Percentiles rank a stretch among this genome's conserved stretches.
phyloP scores from a whole-genome alignment of 2,329 filamentous ascomycete genomes.

The Colletotrichum melonis region DNA sequence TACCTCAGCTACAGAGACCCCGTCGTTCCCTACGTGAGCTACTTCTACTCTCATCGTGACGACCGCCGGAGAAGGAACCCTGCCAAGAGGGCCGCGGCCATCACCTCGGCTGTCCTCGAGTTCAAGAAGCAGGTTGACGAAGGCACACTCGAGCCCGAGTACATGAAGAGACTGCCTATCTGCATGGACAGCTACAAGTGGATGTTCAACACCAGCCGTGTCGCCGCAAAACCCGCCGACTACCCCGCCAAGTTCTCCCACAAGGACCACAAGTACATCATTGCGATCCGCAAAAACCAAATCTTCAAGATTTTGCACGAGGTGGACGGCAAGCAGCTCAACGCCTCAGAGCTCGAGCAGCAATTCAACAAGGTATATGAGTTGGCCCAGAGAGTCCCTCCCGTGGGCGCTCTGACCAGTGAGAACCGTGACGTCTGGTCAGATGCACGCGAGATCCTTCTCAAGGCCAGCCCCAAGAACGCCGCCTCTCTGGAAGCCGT shows the following conservation, averaged over 20 bases:
- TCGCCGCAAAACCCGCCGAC: constrained; percentile 85
- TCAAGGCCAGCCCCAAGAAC: constrained; percentile 83
- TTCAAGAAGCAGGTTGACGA: constrained; percentile 94
- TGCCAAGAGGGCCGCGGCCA: constrained; percentile 90
- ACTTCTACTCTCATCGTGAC: constrained; percentile 99
- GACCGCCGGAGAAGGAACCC: constrained; percentile 89
- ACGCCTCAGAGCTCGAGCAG: constrained; percentile 87
- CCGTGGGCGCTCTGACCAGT: constrained; percentile 86
- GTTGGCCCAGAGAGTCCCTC: constrained; percentile 74
- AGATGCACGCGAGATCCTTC: constrained; percentile 80
- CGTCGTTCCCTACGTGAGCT: constrained; percentile 97
- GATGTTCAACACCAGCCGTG: constrained; percentile 97
- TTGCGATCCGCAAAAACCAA: constrained; percentile 94
- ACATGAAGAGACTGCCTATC: constrained; percentile 97
- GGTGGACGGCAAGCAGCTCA: constrained; percentile 85
- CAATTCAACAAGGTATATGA: constrained; percentile 90
- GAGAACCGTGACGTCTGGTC: constrained; percentile 96
- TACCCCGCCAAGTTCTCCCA: constrained; percentile 83
- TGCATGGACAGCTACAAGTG: constrained; percentile 99
- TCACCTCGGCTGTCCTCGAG: constrained; percentile 85
- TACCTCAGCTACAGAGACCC: constrained; percentile 96
- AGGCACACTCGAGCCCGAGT: constrained; percentile 90
- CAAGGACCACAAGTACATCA: constrained; percentile 84
- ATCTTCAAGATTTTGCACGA: constrained; percentile 94
- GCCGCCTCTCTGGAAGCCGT: constrained; percentile 81